phyloP scores from a whole-genome alignment of 371 early-diverging fungal species.

The Zychaea mexicana region DNA sequence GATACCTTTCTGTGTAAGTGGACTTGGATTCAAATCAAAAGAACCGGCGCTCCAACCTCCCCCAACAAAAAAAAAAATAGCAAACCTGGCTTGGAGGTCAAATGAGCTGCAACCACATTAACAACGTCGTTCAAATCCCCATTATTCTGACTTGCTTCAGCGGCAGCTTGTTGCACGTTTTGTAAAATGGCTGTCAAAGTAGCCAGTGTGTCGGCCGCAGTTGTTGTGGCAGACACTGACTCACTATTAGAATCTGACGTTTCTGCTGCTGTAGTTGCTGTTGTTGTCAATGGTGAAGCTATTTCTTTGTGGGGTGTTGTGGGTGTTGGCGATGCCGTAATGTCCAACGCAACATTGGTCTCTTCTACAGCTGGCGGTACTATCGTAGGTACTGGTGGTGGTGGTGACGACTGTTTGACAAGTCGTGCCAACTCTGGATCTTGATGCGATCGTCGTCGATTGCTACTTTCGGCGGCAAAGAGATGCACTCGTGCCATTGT shows the following conservation, averaged over 20 bases:
- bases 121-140: slow-evolving; percentile 37
- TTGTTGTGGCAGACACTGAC: too few relatives aligned
- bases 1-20: background rate
- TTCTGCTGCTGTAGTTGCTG: background rate
- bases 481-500: slow-evolving; percentile 15
- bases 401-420: background rate
- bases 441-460: background rate
- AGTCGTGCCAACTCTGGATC: background rate
- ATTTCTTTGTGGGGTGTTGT: background rate
- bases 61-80: background rate
- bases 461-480: slow-evolving; percentile 11
- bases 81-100: slow-evolving; percentile 38
- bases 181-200: slow-evolving; percentile 19
- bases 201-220: slow-evolving; percentile 1
- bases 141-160: slow-evolving; percentile 7
- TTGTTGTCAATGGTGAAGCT: background rate
- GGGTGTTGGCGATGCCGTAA: background rate
- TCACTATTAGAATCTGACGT: background rate
- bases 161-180: slow-evolving; percentile 8
- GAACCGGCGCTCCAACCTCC: background rate
- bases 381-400: background rate
- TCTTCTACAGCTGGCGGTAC: background rate
- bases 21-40: background rate
- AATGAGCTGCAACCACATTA: slow-evolving; percentile 40
- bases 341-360: too few relatives aligned